A percentile compares a stretch with the other conserved stretches of the same genome.
phyloP scores from a whole-genome alignment of 768 basidiomycete genomes.

The Leccinum sublutescens region DNA sequence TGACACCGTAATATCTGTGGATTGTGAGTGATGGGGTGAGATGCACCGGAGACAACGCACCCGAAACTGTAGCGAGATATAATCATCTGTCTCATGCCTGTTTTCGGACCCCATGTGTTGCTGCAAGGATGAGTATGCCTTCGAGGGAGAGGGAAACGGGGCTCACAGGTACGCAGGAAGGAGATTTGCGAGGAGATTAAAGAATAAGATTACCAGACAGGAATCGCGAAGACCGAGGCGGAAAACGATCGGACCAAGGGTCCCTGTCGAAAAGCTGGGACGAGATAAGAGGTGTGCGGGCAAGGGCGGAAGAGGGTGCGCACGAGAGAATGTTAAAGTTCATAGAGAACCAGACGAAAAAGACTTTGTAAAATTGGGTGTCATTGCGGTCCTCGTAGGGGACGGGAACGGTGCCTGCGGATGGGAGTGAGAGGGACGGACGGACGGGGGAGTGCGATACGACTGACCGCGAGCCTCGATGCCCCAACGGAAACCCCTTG shows the following conservation, averaged over 20 bases:
- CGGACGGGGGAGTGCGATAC: rapidly evolving
- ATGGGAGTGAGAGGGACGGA: not conserved
- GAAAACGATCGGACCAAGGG: slow-evolving; percentile 63
- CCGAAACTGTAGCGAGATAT: slow-evolving; percentile 62
- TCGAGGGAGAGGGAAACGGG: not conserved
- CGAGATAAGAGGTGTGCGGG: not conserved
- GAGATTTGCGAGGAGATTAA: slow-evolving; percentile 58
- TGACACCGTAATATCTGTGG: slow-evolving; percentile 52
- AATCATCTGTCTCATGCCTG: slow-evolving; percentile 83
- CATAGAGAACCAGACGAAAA: slow-evolving; percentile 71
- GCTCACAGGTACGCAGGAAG: slow-evolving; percentile 62
- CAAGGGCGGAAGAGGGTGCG: slow-evolving; percentile 10
- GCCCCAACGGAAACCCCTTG: slow-evolving; percentile 31
- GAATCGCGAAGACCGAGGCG: slow-evolving; percentile 61
- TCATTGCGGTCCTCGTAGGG: slow-evolving; percentile 50
- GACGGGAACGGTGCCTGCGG: slow-evolving; percentile 52
- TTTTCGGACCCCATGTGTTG: slow-evolving; percentile 73
- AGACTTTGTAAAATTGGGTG: slow-evolving; percentile 59
- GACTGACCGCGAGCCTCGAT: slow-evolving; percentile 31
- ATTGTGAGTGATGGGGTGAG: slow-evolving; percentile 1
- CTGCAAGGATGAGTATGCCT: slow-evolving; percentile 24
- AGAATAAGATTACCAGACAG: slow-evolving; percentile 63
- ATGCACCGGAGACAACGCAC: slow-evolving; percentile 37
- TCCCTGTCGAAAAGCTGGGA: slow-evolving; percentile 64
- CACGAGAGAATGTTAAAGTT: slow-evolving; percentile 65